phyloP scores from a whole-genome alignment of 805 yeast species.

The Ogataea trehalophila region DNA sequence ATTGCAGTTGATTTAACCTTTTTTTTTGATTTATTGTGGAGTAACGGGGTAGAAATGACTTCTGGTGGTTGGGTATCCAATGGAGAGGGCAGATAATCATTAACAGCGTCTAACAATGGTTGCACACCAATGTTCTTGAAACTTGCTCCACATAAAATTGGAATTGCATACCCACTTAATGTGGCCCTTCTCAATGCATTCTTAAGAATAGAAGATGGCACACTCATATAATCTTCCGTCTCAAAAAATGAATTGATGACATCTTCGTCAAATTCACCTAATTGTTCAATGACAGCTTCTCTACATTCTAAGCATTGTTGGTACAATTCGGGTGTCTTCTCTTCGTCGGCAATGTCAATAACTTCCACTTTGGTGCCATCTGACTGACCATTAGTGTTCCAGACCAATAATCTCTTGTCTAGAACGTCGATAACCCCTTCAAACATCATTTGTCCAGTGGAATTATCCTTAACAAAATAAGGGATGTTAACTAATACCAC shows the following conservation, averaged over 20 bases:
- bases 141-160: slow-evolving; percentile 90
- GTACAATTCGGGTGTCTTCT: slow-evolving; percentile 29
- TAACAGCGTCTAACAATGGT: slow-evolving; percentile 82
- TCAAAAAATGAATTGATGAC: slow-evolving; percentile 76
- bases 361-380: slow-evolving; percentile 53
- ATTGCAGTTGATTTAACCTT: slow-evolving; percentile 9
- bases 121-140: slow-evolving; percentile 93
- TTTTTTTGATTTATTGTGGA: slow-evolving; percentile 11
- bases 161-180: slow-evolving; percentile 51
- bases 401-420: slow-evolving; percentile 51
- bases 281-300: slow-evolving; percentile 74
- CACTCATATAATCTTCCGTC: slow-evolving; percentile 62
- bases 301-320: slow-evolving; percentile 54
- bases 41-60: slow-evolving; percentile 24
- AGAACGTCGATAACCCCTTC: slow-evolving; percentile 75
- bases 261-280: slow-evolving; percentile 77
- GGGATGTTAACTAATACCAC: slow-evolving; percentile 79
- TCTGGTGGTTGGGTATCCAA: slow-evolving; percentile 56
- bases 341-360: slow-evolving; percentile 34
- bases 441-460: slow-evolving; percentile 38
- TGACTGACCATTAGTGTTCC: slow-evolving; percentile 33
- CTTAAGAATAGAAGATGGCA: slow-evolving; percentile 51
- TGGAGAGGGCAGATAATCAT: slow-evolving; percentile 79
- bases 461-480: slow-evolving; percentile 45
- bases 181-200: slow-evolving; percentile 63